Base-by-base conservation (phyloP, 768 basidiomycete species). In the Rhizopogon roseolus region DNA sequence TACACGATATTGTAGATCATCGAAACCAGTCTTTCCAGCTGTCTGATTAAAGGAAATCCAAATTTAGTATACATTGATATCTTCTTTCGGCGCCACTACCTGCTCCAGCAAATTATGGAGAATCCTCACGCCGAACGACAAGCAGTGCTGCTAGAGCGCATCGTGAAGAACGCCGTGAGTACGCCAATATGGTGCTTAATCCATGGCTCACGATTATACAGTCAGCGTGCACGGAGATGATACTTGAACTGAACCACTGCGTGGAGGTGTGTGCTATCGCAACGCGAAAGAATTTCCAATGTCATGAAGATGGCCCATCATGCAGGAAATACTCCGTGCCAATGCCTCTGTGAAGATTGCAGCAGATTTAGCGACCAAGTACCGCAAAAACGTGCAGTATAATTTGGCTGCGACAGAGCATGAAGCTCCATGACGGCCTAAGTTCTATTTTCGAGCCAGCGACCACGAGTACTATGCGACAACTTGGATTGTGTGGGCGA, bases 71-170 rank as follows among this genome's bases (percentile, higher is more conserved):
- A 11, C 28, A 34, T 22, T 22, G 22, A 22, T 22, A 22, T 22
- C 22, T 7, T 7, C 14, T 22, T 34, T 32, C n/a, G 43, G 29
- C 14, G 19, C 7, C 32, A 46, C 34, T 45, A 39, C 54, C 41
- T 55, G 52, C 41, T 53, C 53, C 16, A 48, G 28, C 25, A 49
- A 54, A 48, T 50, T 52, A 96, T 97, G 94, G 93, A 97, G 71
- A 96, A 96, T 68, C 94, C 94, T 19, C 93, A 98, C 61, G 90
- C 91, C 49, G 93, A 95, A 70, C 80, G 90, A 41, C 94, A 98
- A 66, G 92, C 90, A 32, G 85, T 94, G 43, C 80, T 96, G 17
- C 78, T 97, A 3, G 91, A 96, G 60, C 81, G 94, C 27, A 94
- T 98, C 62, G 74, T 93, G 25, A 95, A 94, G 72, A 96, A 92